phyloP scores from a whole-genome alignment of 2,329 filamentous ascomycete genomes.

The Talaromyces atroroseus region DNA sequence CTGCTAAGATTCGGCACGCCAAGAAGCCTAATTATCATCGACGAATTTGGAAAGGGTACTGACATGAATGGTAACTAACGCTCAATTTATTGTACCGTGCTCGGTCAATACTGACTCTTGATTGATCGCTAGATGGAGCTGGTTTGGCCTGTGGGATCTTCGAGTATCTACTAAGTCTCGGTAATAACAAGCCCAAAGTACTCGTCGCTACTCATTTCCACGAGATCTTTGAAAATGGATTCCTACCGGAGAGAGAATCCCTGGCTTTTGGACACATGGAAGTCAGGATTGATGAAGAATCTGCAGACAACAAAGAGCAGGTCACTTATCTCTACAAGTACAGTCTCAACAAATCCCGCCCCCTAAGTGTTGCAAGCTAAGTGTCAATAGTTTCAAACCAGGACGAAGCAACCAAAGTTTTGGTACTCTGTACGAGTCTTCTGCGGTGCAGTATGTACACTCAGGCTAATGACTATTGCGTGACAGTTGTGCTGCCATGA shows the following conservation, averaged over 20 bases:
- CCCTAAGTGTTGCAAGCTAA: slow-evolving; percentile 11
- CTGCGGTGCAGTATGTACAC: background rate
- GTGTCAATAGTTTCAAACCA: slow-evolving; percentile 40
- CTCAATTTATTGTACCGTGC: background rate
- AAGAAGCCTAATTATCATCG: slow-evolving; percentile 77
- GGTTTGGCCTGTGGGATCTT: slow-evolving; percentile 59
- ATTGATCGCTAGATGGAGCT: slow-evolving; percentile 49
- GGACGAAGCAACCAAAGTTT: slow-evolving; percentile 77
- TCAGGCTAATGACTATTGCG: background rate
- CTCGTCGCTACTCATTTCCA: slow-evolving; percentile 61
- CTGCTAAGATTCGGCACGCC: slow-evolving; percentile 68
- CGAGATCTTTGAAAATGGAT: slow-evolving; percentile 49
- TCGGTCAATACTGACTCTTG: background rate
- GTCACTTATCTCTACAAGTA: slow-evolving; percentile 64
- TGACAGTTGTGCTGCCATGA: slow-evolving; percentile 70
- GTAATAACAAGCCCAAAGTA: slow-evolving; percentile 51
- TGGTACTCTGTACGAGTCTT: slow-evolving; percentile 55
- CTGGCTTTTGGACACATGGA: slow-evolving; percentile 58
- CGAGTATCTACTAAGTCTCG: slow-evolving; percentile 50
- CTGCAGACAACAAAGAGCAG: slow-evolving; percentile 46
- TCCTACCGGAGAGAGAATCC: slow-evolving; percentile 42
- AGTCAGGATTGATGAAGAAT: slow-evolving; percentile 40
- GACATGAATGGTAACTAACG: slow-evolving; percentile 48
- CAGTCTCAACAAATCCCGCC: slow-evolving; percentile 1
- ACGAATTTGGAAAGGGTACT: slow-evolving; percentile 79